Conservation (phyloP, 164 flowering plant species). For the Paratinospora sagittata region DNA sequence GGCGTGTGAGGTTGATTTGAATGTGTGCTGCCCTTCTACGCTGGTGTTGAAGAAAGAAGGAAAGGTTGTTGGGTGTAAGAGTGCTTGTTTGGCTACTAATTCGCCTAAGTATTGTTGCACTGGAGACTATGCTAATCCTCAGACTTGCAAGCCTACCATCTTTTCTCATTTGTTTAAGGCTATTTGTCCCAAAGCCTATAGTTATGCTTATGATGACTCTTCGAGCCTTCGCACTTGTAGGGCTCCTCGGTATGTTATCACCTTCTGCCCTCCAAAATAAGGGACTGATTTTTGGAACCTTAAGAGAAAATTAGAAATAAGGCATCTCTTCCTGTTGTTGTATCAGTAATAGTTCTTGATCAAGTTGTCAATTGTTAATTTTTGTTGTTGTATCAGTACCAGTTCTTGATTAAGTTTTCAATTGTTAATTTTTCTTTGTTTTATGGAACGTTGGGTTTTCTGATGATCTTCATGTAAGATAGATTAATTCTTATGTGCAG, state of each 20-base stretch:
- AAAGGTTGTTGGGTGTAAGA: slow-evolving; percentile 69
- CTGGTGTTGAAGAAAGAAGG: slow-evolving; percentile 46
- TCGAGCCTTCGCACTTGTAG: slow-evolving; percentile 75
- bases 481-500: too few species aligned
- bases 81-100: slow-evolving; percentile 67
- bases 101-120: slow-evolving; percentile 80
- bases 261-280: slow-evolving; percentile 76
- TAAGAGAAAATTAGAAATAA: neutral
- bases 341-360: neutral
- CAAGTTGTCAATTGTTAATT: neutral
- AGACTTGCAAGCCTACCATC: slow-evolving; percentile 56
- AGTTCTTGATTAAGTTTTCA: too few species aligned
- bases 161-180: slow-evolving; percentile 68
- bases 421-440: neutral
- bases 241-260: slow-evolving; percentile 77
- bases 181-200: slow-evolving; percentile 83
- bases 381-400: neutral
- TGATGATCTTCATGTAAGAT: neutral
- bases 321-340: neutral
- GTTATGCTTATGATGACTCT: slow-evolving; percentile 82
- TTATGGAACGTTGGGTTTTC: neutral
- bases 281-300: neutral
- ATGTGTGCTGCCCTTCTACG: slow-evolving; percentile 59
- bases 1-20: slow-evolving; percentile 54
- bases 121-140: slow-evolving; percentile 48